Evolutionary conservation across 2,329 filamentous ascomycete genomes (phyloP).

Genomic region (Cladosporium sphaerospermum): DNA sequence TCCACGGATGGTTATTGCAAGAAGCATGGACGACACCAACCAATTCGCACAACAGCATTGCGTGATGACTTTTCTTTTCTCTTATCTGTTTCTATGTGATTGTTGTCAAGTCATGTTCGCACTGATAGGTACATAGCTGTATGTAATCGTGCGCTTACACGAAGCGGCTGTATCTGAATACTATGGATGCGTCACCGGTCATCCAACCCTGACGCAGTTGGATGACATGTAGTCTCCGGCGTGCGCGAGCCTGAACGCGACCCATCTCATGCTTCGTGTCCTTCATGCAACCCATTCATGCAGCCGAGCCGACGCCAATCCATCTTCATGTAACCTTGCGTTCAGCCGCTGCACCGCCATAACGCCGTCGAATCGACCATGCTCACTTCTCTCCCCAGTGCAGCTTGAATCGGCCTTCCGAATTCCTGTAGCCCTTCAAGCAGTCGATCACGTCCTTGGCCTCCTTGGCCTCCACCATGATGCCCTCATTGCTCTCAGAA

Average conservation of each 20-base stretch:
- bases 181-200: not conserved
- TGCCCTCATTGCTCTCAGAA: slow-evolving; percentile 60
- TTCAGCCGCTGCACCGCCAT: not conserved
- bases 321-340: not conserved
- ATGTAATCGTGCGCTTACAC: not conserved
- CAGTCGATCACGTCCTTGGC: slow-evolving; percentile 65
- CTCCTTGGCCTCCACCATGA: slow-evolving; percentile 69
- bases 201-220: not conserved
- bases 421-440: slow-evolving; percentile 68
- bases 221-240: not conserved
- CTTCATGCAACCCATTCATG: slow-evolving; percentile 4
- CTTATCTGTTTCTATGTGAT: too few relatives aligned
- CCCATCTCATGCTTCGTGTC: slow-evolving; percentile 2
- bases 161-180: not conserved
- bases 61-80: too few relatives aligned
- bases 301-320: not conserved
- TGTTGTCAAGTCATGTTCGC: not conserved
- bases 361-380: not conserved
- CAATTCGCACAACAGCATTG: too few relatives aligned
- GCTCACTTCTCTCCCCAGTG: slow-evolving; percentile 65
- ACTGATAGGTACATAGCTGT: slow-evolving; percentile 9
- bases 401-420: slow-evolving; percentile 69
- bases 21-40: too few relatives aligned
- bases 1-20: too few relatives aligned
- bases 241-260: not conserved